A percentile compares a stretch with the other conserved stretches of the same genome.
These are phyloP conservation scores for Epichloe gansuensis DNA, from an alignment of 2,329 filamentous ascomycete species.

Conservation along the genomic window DNA sequence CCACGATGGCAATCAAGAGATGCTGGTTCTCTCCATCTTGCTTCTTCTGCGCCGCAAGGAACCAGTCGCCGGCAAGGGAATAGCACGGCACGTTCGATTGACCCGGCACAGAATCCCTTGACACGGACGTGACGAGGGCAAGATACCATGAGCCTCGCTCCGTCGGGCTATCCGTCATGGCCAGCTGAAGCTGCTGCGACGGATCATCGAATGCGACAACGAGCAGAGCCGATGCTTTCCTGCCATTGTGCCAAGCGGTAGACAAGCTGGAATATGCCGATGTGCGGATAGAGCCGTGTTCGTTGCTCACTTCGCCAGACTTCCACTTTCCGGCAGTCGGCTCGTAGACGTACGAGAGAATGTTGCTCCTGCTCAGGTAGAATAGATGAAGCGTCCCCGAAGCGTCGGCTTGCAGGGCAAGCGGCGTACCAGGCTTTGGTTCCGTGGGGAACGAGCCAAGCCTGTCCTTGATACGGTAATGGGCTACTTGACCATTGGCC, in stretches of 20 bases:
- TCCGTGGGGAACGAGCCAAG: conserved; percentile 1
- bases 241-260: conserved; percentile 10
- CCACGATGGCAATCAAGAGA: conserved; percentile 10
- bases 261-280: conserved; percentile 10
- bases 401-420: conserved; percentile 9
- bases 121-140: conserved; percentile 7
- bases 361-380: conserved; percentile 10
- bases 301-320: conserved; percentile 2
- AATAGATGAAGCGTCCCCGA: conserved; percentile 11
- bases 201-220: conserved; percentile 10
- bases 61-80: conserved; percentile 11
- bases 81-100: conserved; percentile 8
- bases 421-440: conserved; percentile 10
- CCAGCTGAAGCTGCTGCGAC: conserved; percentile 9
- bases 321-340: conserved; percentile 9
- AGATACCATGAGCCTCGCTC: conserved; percentile 6
- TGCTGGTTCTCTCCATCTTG: background rate
- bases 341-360: conserved; percentile 8
- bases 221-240: conserved; percentile 5
- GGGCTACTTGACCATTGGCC: background rate
- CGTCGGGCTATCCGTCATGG: conserved; percentile 7
- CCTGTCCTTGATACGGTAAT: conserved; percentile 8
- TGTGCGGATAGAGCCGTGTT: conserved; percentile 1
- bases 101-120: conserved; percentile 4
- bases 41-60: background rate